A percentile compares a stretch with the other conserved stretches of the same genome.
These are phyloP conservation scores for Aureobasidium namibiae DNA, from an alignment of 2,329 filamentous ascomycete genomes.

Conservation along the genomic window DNA sequence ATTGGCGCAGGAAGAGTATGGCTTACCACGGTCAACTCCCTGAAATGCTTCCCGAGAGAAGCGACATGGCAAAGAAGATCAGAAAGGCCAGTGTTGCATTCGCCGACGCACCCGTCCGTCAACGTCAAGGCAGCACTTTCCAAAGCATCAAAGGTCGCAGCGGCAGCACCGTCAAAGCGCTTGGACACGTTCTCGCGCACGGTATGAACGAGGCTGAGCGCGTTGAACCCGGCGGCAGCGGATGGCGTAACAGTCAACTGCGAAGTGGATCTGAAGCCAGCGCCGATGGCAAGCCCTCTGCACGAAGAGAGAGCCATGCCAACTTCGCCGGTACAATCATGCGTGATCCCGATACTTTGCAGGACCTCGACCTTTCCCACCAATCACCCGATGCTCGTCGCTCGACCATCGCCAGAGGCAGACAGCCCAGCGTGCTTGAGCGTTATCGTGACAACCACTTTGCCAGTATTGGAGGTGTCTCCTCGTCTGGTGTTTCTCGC, in stretches of 20 bases:
- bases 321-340: neutral
- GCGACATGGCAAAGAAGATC: neutral
- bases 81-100: neutral
- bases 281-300: neutral
- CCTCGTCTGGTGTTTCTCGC: neutral
- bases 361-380: neutral
- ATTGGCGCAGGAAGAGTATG: conserved; percentile 5
- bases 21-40: neutral
- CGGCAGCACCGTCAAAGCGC: neutral
- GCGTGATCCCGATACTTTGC: neutral
- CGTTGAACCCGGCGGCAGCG: neutral
- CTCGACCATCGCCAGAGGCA: neutral
- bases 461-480: neutral
- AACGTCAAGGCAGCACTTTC: neutral
- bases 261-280: too few relatives aligned
- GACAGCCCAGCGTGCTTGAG: conserved; percentile 6
- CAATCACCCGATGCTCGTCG: neutral
- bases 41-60: neutral
- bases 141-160: neutral
- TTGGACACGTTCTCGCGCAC: neutral
- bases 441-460: conserved; percentile 2
- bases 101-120: neutral
- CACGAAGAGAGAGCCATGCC: neutral
- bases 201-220: neutral
- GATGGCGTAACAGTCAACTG: too few relatives aligned